Base-by-base conservation (phyloP, 768 basidiomycete species). In the Psilocybe azurescens region DNA sequence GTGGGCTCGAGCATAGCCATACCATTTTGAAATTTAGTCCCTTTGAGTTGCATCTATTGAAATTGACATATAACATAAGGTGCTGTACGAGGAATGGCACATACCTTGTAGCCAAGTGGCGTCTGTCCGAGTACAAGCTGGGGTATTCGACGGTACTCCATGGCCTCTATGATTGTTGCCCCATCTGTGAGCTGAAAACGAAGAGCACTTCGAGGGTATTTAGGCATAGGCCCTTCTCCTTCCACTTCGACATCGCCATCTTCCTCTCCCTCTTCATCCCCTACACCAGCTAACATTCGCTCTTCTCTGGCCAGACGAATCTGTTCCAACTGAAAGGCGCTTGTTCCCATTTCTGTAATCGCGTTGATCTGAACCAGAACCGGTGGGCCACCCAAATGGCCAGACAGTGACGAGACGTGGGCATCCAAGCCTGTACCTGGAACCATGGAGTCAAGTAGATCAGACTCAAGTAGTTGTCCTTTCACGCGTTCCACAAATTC, bases 321-420 rank as follows among this genome's bases (percentile, higher is more conserved):
- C 66, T 91, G 91, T 62, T 89, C 83, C 16, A 97, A 81, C 55
- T 80, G 86, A 69, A 94, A 92, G 0, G 95, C 96, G 65, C 94
- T 94, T 48, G 84, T 77, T 0, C 89, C 93, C 20, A 97, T 89
- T 59, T 98, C 96, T 16, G 87, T 92, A n/a, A 97, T 83, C 13
- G 84, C 80, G 16, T 79, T 75, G 29, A 97, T 83, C 69, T 97
- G 90, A 9, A 95, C 89, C 39, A 94, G 85, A 33, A 92, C 74
- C 1, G 89, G 86, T 5, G 78, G 70, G 0, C 78, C 77, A 9
- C 72, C 68, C 1, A 83, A 72, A 10, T 69, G 69, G 13, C 69
- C 73, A 18, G 81, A 79, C 28, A 76, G 72, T 6, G 74, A 64
- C 11, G 74, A 63, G 52, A 86, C 69, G 62, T 83, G 68, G 7